A percentile compares a stretch with the other conserved stretches of the same genome.
These are phyloP conservation scores for Helotiales sp. DNA, from an alignment of 2,329 filamentous ascomycete species.

Conservation along the genomic window DNA sequence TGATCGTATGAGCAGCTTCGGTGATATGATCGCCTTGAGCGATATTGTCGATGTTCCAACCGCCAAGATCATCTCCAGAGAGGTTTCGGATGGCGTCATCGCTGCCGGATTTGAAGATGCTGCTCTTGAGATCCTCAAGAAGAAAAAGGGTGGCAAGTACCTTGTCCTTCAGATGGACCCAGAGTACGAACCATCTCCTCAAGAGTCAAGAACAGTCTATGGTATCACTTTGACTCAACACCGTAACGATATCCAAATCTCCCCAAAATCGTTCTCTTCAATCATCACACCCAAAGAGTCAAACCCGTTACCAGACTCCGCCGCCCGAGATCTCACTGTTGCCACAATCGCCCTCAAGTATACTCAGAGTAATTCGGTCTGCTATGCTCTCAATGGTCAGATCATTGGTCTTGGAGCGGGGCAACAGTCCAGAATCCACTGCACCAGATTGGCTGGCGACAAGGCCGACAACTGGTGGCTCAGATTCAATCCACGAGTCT, in stretches of 20 bases:
- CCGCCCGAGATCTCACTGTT: conserved; percentile 86
- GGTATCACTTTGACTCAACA: conserved; percentile 86
- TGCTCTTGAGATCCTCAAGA: conserved; percentile 86
- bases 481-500: conserved; percentile 88
- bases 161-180: conserved; percentile 94
- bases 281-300: conserved; percentile 85
- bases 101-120: conserved; percentile 83
- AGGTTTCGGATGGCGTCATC: conserved; percentile 96
- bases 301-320: conserved; percentile 70
- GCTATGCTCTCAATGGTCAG: conserved; percentile 93
- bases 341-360: conserved; percentile 98
- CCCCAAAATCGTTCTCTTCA: conserved; percentile 79
- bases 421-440: conserved; percentile 97
- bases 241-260: conserved; percentile 89
- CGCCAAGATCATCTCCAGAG: conserved; percentile 95
- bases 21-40: conserved; percentile 91
- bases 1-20: conserved; percentile 98
- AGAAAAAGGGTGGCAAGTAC: conserved; percentile 99
- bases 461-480: conserved; percentile 99
- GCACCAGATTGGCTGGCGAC: conserved; percentile 93
- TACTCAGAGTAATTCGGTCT: conserved; percentile 98
- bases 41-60: conserved; percentile 89
- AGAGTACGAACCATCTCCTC: conserved; percentile 70
- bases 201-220: conserved; percentile 85
- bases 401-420: conserved; percentile 92